phyloP scores from a whole-genome alignment of 345 rosid genomes.

The Brassica incana region DNA sequence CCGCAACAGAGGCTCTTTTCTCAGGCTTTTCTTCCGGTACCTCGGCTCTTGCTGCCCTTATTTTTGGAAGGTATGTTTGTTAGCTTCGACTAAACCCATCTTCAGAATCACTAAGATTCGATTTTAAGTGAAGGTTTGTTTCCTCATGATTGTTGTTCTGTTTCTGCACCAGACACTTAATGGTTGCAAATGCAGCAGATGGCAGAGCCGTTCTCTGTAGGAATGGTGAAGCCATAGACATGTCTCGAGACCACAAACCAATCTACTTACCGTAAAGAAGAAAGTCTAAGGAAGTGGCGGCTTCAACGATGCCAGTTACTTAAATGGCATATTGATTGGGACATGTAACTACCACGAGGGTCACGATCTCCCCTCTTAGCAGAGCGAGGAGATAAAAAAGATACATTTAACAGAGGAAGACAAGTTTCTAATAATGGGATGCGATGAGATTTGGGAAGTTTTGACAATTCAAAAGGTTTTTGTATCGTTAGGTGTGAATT shows the following conservation, averaged over 20 bases:
- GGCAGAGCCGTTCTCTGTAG: constrained; percentile 80
- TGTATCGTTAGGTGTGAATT: constrained; percentile 51
- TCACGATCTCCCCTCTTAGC: constrained; percentile 72
- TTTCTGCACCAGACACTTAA: constrained; percentile 47
- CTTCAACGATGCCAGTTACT: constrained; percentile 60
- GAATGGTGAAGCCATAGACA: constrained; percentile 66
- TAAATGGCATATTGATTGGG: constrained; percentile 85
- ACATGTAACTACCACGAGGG: constrained; percentile 63
- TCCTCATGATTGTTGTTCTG: not conserved
- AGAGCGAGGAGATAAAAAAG: constrained; percentile 67
- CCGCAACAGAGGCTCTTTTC: constrained; percentile 49
- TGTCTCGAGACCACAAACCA: constrained; percentile 84
- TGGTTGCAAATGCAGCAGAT: constrained; percentile 87
- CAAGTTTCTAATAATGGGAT: constrained; percentile 78
- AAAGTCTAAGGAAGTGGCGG: constrained; percentile 67
- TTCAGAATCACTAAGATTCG: not conserved
- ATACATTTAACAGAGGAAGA: constrained; percentile 62
- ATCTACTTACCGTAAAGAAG: constrained; percentile 56
- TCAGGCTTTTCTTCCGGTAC: constrained; percentile 55
- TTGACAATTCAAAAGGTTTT: constrained; percentile 73
- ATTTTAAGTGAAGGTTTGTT: not conserved
- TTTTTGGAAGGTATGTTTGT: not conserved
- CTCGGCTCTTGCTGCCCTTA: constrained; percentile 67
- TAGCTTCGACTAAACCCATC: not conserved
- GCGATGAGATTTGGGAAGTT: constrained; percentile 89